A percentile compares a stretch with the other conserved stretches of the same genome.
Evolutionary conservation across 148 eudicot species (phyloP).

Genomic region (Arctostaphylos glauca): DNA sequence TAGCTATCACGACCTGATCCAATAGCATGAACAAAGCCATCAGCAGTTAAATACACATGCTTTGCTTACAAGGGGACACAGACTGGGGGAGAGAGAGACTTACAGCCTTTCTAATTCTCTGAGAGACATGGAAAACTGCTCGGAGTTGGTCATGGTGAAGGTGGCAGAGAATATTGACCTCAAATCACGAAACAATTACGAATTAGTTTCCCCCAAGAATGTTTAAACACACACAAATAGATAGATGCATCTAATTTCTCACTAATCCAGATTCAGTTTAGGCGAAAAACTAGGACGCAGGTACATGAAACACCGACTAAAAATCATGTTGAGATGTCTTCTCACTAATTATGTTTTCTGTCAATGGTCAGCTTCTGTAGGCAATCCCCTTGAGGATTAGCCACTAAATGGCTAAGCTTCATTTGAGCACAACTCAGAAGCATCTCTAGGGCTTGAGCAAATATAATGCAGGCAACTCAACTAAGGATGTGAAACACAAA

Average conservation of each 20-base stretch:
- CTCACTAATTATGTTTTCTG: background rate
- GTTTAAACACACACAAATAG: background rate
- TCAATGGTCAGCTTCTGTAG: background rate
- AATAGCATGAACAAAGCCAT: slow-evolving; percentile 3
- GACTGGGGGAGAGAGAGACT: slow-evolving; percentile 28
- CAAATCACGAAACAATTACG: slow-evolving; percentile 19
- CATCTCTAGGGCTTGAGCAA: background rate
- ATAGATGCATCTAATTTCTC: background rate
- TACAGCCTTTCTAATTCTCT: slow-evolving; percentile 78
- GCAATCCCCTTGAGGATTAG: background rate
- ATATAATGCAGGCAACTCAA: background rate
- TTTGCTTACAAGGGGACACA: background rate
- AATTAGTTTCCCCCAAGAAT: slow-evolving; percentile 16
- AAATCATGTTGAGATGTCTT: background rate
- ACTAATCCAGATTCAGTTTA: background rate
- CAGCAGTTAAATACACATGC: background rate
- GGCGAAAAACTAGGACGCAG: background rate
- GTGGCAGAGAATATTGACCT: slow-evolving; percentile 90
- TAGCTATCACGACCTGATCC: slow-evolving; percentile 64
- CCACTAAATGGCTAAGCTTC: background rate
- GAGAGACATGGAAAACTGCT: slow-evolving; percentile 89
- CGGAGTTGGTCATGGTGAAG: slow-evolving; percentile 93
- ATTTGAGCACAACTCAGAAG: background rate
- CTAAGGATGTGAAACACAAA: background rate
- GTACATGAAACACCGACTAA: background rate